Percentiles rank a stretch among this genome's conserved stretches.
Evolutionary conservation across 768 basidiomycete species (phyloP).

Genomic region (Leccinum fibrillosum): DNA sequence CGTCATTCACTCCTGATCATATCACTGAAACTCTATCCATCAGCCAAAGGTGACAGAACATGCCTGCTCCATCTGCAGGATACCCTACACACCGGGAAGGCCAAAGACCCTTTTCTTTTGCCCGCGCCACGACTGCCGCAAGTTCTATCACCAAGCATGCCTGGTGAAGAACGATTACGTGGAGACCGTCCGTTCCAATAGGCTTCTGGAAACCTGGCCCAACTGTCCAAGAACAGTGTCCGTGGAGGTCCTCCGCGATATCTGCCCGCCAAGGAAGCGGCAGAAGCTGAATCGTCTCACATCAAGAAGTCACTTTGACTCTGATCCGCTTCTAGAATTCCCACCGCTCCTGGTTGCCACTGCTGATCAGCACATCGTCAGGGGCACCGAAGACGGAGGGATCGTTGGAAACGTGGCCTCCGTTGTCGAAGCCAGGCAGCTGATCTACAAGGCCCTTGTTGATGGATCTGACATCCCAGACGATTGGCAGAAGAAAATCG

Average conservation of each 20-base stretch:
- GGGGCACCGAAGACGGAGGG: conserved; percentile 42
- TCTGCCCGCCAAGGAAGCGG: conserved; percentile 10
- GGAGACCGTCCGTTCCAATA: conserved; percentile 19
- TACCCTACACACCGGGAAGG: conserved; percentile 45
- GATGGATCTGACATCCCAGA: conserved; percentile 30
- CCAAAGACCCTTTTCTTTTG: conserved; percentile 52
- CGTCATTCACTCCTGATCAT: background rate
- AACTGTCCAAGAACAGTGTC: conserved; percentile 23
- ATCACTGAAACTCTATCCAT: background rate
- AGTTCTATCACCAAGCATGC: conserved; percentile 48
- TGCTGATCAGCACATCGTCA: conserved; percentile 53
- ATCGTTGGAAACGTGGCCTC: conserved; percentile 49
- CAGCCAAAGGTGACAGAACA: conserved; percentile 41
- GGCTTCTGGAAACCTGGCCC: conserved; percentile 39
- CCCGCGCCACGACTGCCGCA: conserved; percentile 46
- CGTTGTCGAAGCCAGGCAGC: conserved; percentile 44
- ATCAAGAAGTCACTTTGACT: background rate
- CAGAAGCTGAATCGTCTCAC: background rate
- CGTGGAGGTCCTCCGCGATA: background rate
- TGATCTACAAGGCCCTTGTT: conserved; percentile 42
- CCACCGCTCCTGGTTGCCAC: conserved; percentile 39
- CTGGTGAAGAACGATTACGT: conserved; percentile 31
- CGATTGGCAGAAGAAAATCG: conserved; percentile 39
- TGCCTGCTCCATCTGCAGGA: conserved; percentile 42
- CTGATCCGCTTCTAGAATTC: conserved; percentile 19